These are phyloP conservation scores for Halophytophthora batemanensis DNA, from an alignment of 352 stramenopile genomes.

Conservation along the genomic window DNA sequence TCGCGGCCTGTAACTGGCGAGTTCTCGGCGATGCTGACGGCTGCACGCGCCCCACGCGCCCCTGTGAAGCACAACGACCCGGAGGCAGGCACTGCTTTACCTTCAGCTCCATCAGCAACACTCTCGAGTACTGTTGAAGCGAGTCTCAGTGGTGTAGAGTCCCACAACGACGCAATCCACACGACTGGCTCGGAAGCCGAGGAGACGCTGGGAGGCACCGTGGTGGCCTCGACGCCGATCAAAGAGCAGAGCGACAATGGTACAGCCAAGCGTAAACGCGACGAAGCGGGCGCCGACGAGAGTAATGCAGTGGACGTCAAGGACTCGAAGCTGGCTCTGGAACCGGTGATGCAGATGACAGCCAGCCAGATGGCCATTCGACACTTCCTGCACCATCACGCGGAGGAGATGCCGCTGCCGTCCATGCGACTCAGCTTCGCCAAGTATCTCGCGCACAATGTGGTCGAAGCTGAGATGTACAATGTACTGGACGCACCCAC, in stretches of 20 bases:
- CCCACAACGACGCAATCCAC: neutral
- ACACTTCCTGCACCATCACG: constrained; percentile 41
- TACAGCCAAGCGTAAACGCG: constrained; percentile 23
- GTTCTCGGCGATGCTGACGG: neutral
- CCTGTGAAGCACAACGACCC: neutral
- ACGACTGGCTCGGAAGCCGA: neutral
- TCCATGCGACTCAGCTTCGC: constrained; percentile 33
- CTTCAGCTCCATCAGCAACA: no score
- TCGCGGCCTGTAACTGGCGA: neutral
- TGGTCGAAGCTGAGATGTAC: constrained; percentile 56
- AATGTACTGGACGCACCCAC: constrained; percentile 52
- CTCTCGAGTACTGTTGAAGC: no score
- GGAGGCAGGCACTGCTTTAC: no score
- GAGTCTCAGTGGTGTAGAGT: no score
- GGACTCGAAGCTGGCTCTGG: neutral
- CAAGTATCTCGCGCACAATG: constrained; percentile 44
- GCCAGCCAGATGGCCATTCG: constrained; percentile 39
- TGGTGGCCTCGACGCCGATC: neutral
- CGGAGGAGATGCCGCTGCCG: constrained; percentile 20
- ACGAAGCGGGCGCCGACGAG: constrained; percentile 4
- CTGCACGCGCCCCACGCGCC: no score
- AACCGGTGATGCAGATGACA: constrained; percentile 12
- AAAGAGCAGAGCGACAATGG: constrained; percentile 5
- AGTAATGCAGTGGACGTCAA: neutral
- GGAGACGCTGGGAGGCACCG: neutral